Conservation (phyloP, 208 protist species). For the Balamuthia mandrillaris region DNA sequence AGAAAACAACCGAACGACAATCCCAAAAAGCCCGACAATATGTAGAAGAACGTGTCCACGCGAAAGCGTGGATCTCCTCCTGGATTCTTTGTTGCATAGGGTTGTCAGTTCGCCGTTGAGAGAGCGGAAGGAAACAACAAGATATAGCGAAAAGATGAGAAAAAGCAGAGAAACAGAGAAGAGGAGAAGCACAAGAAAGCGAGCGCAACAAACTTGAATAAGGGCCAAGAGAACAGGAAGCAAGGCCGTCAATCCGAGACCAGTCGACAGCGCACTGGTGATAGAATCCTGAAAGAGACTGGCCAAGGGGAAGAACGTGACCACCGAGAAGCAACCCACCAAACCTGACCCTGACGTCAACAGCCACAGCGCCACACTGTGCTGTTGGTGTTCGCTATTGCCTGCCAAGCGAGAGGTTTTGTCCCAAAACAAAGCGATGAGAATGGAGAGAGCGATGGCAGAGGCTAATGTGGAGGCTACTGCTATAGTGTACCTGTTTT, state of each 20-base stretch:
- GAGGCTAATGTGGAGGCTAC: too few species aligned
- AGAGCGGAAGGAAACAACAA: not conserved
- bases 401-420: too few species aligned
- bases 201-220: too few species aligned
- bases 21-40: not conserved
- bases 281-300: slow-evolving; percentile 4
- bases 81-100: not conserved
- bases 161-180: too few species aligned
- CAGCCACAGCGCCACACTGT: not conserved
- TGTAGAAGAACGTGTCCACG: not conserved
- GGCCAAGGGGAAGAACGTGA: slow-evolving; percentile 20
- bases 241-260: not conserved
- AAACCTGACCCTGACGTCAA: not conserved
- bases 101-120: not conserved
- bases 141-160: too few species aligned
- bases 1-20: not conserved
- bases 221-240: not conserved
- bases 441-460: too few species aligned
- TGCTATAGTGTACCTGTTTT: too few species aligned
- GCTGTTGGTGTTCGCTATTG: too few species aligned
- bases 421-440: too few species aligned
- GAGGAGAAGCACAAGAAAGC: too few species aligned
- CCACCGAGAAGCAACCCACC: slow-evolving; percentile 21
- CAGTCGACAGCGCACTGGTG: not conserved
- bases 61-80: not conserved